Conservation (phyloP, 352 stramenopile species). For the Aphanomyces cochlioides region DNA sequence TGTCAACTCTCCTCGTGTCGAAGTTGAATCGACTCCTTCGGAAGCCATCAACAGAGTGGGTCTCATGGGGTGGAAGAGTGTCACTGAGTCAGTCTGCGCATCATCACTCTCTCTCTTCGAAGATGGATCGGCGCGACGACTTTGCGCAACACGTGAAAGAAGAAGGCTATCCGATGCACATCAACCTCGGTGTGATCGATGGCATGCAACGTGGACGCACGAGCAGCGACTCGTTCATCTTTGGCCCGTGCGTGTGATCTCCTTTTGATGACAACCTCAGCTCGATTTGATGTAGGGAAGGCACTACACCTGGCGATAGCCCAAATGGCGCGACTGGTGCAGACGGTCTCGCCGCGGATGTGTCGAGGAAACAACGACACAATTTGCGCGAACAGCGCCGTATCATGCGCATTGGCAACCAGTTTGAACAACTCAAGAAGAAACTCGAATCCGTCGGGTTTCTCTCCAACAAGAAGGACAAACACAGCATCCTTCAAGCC, state of each 20-base stretch:
- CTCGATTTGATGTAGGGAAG: conserved; percentile 1
- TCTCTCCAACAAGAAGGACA: conserved; percentile 79
- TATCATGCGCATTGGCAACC: conserved; percentile 79
- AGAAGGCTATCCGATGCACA: conserved; percentile 61
- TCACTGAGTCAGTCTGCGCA: neutral
- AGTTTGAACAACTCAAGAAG: conserved; percentile 73
- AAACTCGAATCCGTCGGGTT: conserved; percentile 73
- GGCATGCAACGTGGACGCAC: conserved; percentile 44
- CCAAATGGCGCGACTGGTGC: conserved; percentile 59
- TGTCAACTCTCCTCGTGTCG: neutral
- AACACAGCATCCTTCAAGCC: conserved; percentile 77
- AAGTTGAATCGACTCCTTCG: neutral
- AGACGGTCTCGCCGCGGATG: conserved; percentile 48
- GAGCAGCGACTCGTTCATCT: conserved; percentile 36
- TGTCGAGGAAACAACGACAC: conserved; percentile 83
- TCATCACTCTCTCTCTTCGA: conserved; percentile 1
- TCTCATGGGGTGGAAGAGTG: neutral
- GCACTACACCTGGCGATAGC: conserved; percentile 57
- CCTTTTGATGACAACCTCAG: neutral
- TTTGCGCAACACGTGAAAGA: conserved; percentile 38
- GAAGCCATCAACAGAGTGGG: neutral
- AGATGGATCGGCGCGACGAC: neutral
- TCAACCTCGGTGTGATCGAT: conserved; percentile 82
- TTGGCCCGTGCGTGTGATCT: neutral
- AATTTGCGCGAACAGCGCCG: conserved; percentile 77